Base-by-base conservation (phyloP, 352 stramenopile genomes). In the Thraustochytrium striatum region DNA sequence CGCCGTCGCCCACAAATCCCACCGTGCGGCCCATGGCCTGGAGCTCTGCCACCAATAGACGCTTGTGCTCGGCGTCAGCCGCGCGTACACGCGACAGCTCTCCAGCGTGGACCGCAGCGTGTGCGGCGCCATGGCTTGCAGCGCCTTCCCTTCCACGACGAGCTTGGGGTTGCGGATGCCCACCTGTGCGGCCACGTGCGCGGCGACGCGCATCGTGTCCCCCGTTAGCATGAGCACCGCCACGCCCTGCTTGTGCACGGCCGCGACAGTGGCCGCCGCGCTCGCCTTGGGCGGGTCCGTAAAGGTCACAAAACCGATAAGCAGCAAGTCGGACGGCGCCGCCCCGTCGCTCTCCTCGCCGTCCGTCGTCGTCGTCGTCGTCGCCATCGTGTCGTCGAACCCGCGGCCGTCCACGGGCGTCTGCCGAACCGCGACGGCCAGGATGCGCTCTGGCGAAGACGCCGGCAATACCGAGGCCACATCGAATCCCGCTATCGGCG, bases 291-390 rank as follows among this genome's bases (percentile, higher is more conserved):
- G 65, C 32, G 65, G 65, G 39, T 75, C 65, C 13, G 65, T 41
- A 43, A 75, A 75, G 44, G 30, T 62, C 9, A 75, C 52, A 61
- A 75, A 75, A 11, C 65, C 65, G 8, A 68, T 38, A 11, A 75
- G 36, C 9, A 61, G 0, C 0, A 72, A 9, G 13, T 52, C 33
- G 9, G 33, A 1, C 21, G 5, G 13, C 36, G 13, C 21, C 9
- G 33, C 7, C 3, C 36, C 8, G n/a, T n/a, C n/a, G n/a, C n/a
- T n/a, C n/a, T n/a, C n/a, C n/a, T n/a, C n/a, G n/a, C n/a, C n/a
- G n/a, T n/a, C n/a, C n/a, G n/a, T n/a, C n/a, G n/a, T n/a, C n/a
- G n/a, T n/a, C n/a, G n/a, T n/a, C n/a, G n/a, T n/a, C n/a, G n/a
- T n/a, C n/a, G n/a, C n/a, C n/a, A n/a, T n/a, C n/a, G n/a, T n/a